Evolutionary conservation across 371 early-diverging fungal genomes (phyloP).

Genomic region (Syncephalis plumigaleata): DNA sequence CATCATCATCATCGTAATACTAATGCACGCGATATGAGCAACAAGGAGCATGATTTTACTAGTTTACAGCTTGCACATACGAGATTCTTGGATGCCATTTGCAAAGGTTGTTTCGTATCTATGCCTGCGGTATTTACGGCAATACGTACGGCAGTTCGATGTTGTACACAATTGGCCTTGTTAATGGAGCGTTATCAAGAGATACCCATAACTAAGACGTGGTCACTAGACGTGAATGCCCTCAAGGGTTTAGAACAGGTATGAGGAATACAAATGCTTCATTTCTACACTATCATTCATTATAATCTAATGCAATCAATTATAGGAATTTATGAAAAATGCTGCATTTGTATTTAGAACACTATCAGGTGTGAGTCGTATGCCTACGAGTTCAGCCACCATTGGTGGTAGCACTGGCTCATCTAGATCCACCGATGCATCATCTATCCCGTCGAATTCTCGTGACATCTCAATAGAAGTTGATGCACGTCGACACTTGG

Average conservation of each 20-base stretch:
- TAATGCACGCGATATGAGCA: not conserved
- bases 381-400: constrained; percentile 8
- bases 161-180: constrained; percentile 3
- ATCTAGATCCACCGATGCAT: constrained; percentile 3
- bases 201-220: not conserved
- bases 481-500: constrained; percentile 19
- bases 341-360: constrained; percentile 31
- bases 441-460: constrained; percentile 10
- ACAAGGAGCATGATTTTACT: not conserved
- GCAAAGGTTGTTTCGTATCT: not conserved
- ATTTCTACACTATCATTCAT: not conserved
- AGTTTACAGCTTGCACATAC: not conserved
- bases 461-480: constrained; percentile 9
- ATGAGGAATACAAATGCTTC: too few relatives aligned
- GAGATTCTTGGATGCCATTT: not conserved
- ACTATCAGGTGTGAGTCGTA: constrained; percentile 18
- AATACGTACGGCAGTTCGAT: constrained; percentile 10
- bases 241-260: too few relatives aligned
- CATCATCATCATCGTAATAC: too few relatives aligned
- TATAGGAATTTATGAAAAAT: constrained; percentile 27
- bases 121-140: constrained; percentile 8
- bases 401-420: not conserved
- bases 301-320: not conserved
- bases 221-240: not conserved
- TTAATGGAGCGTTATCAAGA: too few relatives aligned